Conservation (phyloP, 352 stramenopile genomes). For the Phytophthora quininea region DNA sequence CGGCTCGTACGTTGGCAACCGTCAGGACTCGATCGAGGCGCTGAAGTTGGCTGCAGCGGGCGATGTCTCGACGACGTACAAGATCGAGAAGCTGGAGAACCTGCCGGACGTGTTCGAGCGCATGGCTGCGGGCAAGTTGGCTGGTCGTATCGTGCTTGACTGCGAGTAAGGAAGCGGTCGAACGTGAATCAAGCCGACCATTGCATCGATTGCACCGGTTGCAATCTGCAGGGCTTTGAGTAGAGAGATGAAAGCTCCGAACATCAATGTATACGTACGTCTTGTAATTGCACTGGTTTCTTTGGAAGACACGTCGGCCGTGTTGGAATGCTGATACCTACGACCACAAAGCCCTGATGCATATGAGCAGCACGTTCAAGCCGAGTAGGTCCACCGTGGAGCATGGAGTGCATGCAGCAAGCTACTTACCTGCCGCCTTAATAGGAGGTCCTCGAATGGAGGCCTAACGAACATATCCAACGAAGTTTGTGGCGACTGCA, state of each 20-base stretch:
- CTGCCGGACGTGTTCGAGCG: slow-evolving; percentile 50
- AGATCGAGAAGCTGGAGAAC: slow-evolving; percentile 47
- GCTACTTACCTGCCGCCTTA: background rate
- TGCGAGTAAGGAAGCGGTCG: slow-evolving; percentile 38
- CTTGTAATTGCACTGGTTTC: background rate
- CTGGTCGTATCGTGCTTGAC: slow-evolving; percentile 45
- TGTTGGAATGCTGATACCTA: background rate
- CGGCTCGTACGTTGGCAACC: slow-evolving; percentile 56
- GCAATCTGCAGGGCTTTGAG: slow-evolving; percentile 18
- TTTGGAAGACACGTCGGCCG: background rate
- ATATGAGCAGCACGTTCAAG: background rate
- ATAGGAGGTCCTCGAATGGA: background rate
- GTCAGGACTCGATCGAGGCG: slow-evolving; percentile 56
- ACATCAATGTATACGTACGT: background rate
- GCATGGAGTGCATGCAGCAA: background rate
- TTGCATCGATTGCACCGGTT: slow-evolving; percentile 8
- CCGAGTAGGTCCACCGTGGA: background rate
- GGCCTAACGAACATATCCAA: background rate
- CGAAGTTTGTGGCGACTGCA: background rate
- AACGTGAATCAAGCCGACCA: background rate
- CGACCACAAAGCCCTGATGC: background rate
- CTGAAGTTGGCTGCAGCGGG: slow-evolving; percentile 54
- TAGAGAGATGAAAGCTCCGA: background rate
- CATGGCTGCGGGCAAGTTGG: slow-evolving; percentile 39
- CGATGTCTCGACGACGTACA: slow-evolving; percentile 52